A percentile compares a stretch with the other conserved stretches of the same genome.
Evolutionary conservation across 2,329 filamentous ascomycete genomes (phyloP).

Genomic region (Diaporthe citriasiana): DNA sequence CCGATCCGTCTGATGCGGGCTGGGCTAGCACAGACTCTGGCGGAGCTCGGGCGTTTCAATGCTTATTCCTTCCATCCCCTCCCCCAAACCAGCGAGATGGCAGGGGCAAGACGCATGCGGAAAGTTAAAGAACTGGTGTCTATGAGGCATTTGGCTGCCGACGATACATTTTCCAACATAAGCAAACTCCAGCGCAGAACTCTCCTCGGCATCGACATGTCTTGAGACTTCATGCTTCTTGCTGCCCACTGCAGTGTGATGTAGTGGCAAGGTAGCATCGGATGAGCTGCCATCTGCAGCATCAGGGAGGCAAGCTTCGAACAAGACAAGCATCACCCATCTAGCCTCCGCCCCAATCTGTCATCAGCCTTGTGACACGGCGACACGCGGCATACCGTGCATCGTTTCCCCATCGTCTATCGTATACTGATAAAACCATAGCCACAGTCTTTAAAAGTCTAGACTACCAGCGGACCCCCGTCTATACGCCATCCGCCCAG

Average conservation of each 20-base stretch:
- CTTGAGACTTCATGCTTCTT: not conserved
- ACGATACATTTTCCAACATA: not conserved
- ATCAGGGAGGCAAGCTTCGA: not conserved
- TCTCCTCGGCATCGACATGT: not conserved
- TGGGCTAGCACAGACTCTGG: not conserved
- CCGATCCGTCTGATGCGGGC: constrained; percentile 7
- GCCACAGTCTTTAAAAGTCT: not conserved
- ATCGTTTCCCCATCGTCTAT: not conserved
- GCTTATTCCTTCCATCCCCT: not conserved
- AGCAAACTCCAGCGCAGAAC: not conserved
- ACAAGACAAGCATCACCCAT: constrained; percentile 8
- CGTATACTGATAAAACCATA: not conserved
- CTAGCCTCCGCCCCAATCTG: constrained; percentile 17
- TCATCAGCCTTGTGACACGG: constrained; percentile 29
- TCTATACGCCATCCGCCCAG: constrained; percentile 1
- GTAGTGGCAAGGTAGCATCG: constrained; percentile 10
- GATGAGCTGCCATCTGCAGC: constrained; percentile 26
- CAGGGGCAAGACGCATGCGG: not conserved
- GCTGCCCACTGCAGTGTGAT: not conserved
- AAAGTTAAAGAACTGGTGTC: not conserved
- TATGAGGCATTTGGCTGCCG: not conserved
- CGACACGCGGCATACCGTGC: constrained; percentile 17
- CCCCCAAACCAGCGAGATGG: not conserved
- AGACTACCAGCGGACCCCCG: not conserved
- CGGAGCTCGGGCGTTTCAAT: constrained; percentile 4